These are phyloP conservation scores for Plasmodium inui DNA, from an alignment of 169 alveolate genomes.

Conservation along the genomic window DNA sequence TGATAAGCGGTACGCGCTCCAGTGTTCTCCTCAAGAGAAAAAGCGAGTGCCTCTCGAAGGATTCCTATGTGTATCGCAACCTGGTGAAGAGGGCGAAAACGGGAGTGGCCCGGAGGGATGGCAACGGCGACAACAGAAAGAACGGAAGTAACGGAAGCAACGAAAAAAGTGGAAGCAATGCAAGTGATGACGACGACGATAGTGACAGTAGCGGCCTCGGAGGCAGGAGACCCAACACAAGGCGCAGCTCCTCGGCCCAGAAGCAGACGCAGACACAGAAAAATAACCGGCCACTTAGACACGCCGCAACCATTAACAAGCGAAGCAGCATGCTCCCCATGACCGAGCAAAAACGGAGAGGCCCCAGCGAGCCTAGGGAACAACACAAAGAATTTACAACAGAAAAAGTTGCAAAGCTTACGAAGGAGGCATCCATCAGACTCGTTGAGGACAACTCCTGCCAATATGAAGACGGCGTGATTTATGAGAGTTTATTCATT, in stretches of 20 bases:
- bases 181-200: background rate
- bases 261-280: background rate
- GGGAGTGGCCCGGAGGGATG: background rate
- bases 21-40: slow-evolving; percentile 7
- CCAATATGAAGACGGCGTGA: slow-evolving; percentile 54
- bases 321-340: background rate
- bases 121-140: background rate
- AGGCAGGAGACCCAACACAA: background rate
- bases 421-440: background rate
- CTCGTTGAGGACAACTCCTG: slow-evolving; percentile 16
- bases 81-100: background rate
- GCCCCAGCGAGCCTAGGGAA: background rate
- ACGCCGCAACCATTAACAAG: background rate
- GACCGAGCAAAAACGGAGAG: background rate
- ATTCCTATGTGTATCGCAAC: background rate
- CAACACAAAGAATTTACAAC: slow-evolving; percentile 5
- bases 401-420: background rate
- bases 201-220: background rate
- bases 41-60: background rate
- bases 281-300: background rate
- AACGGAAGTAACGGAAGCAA: background rate
- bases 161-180: too few species aligned
- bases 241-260: background rate
- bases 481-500: slow-evolving; percentile 27
- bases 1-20: background rate